Evolutionary conservation across 352 stramenopile genomes (phyloP).

Genomic region (Pythium phragmiticola): DNA sequence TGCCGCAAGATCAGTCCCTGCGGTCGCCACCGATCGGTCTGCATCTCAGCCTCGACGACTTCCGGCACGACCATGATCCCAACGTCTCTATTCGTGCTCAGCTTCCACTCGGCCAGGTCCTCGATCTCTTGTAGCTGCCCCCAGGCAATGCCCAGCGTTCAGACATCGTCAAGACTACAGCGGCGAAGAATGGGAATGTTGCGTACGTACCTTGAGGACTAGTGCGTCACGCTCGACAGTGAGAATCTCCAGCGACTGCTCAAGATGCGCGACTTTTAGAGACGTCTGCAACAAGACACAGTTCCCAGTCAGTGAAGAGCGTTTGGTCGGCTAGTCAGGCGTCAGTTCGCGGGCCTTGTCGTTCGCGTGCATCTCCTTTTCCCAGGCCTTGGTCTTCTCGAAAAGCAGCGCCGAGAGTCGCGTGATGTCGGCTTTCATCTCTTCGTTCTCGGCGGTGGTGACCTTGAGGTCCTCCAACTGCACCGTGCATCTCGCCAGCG

Average conservation of each 20-base stretch:
- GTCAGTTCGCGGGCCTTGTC: constrained; percentile 31
- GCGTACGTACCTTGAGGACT: constrained; percentile 35
- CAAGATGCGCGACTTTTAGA: constrained; percentile 43
- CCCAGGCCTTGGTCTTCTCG: constrained; percentile 74
- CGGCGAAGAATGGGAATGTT: not conserved
- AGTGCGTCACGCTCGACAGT: constrained; percentile 38
- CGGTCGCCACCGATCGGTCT: constrained; percentile 73
- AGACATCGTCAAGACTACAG: not conserved
- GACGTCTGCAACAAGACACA: constrained; percentile 32
- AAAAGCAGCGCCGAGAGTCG: constrained; percentile 59
- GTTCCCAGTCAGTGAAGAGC: not conserved
- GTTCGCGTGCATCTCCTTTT: constrained; percentile 58
- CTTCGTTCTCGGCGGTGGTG: constrained; percentile 34
- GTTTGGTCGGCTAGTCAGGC: not conserved
- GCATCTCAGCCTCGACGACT: constrained; percentile 50
- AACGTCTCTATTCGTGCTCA: constrained; percentile 60
- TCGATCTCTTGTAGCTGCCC: constrained; percentile 61
- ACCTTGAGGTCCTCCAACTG: constrained; percentile 38
- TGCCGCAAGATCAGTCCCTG: constrained; percentile 71
- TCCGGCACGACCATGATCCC: constrained; percentile 46
- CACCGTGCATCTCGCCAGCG: constrained; percentile 28
- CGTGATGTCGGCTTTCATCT: constrained; percentile 49
- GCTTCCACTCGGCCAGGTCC: constrained; percentile 47
- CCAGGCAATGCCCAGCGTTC: not conserved
- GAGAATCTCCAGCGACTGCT: constrained; percentile 32